These are phyloP conservation scores for Solanum neorickii DNA, from an alignment of 257 asterid genomes.

Conservation along the genomic window DNA sequence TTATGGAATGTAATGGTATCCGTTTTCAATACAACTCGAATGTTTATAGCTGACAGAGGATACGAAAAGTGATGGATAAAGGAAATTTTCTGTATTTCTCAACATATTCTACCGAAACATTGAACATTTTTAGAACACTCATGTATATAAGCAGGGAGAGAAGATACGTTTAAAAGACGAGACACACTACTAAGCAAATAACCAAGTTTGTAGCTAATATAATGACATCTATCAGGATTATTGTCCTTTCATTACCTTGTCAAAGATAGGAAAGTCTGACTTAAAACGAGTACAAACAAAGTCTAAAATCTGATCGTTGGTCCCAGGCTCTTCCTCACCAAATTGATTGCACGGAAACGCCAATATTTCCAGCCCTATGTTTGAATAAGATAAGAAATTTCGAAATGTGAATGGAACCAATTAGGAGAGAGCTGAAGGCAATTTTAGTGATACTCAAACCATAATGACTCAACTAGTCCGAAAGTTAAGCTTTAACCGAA, in stretches of 20 bases:
- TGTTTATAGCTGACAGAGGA: neutral
- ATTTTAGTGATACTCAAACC: neutral
- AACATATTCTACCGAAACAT: neutral
- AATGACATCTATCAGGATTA: neutral
- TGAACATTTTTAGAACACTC: neutral
- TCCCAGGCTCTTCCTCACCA: constrained; percentile 84
- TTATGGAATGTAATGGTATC: neutral
- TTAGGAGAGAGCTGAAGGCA: neutral
- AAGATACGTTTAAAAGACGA: neutral
- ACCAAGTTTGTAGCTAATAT: neutral
- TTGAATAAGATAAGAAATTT: neutral
- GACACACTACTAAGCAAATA: neutral
- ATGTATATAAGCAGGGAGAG: neutral
- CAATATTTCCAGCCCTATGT: constrained; percentile 59
- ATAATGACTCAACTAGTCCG: neutral
- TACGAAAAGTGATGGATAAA: neutral
- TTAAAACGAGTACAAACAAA: constrained; percentile 70
- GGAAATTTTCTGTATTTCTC: neutral
- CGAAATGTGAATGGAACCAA: neutral
- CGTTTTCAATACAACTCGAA: neutral
- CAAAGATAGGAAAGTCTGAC: constrained; percentile 64
- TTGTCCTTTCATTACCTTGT: constrained; percentile 31
- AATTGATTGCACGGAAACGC: constrained; percentile 95
- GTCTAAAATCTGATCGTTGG: constrained; percentile 47
- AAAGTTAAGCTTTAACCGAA: neutral